Percentiles rank a stretch among this genome's conserved stretches.
Conservation (phyloP, 1,139 yeast genomes). For the Protomyces gravidus region DNA sequence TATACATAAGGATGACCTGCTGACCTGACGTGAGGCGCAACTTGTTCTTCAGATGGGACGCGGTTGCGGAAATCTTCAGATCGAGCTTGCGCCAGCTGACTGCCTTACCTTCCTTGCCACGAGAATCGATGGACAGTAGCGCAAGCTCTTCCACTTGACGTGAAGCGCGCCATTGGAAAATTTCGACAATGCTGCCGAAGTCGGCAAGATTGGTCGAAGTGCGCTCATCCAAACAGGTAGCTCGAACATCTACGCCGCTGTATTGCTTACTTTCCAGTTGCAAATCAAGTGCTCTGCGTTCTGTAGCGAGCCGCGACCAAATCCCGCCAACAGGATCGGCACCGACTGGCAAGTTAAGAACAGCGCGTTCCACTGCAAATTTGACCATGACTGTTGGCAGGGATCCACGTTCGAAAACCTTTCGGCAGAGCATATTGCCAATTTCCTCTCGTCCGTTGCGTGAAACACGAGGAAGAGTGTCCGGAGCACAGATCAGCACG, state of each 20-base stretch:
- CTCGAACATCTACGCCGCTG: slow-evolving; percentile 74
- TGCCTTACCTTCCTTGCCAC: slow-evolving; percentile 49
- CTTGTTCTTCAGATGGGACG: slow-evolving; percentile 52
- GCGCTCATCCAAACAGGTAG: slow-evolving; percentile 67
- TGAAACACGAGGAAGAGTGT: slow-evolving; percentile 74
- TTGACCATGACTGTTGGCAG: slow-evolving; percentile 74
- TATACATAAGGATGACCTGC: slow-evolving; percentile 72
- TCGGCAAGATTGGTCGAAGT: slow-evolving; percentile 70
- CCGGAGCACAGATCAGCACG: slow-evolving; percentile 73
- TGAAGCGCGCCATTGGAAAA: slow-evolving; percentile 72
- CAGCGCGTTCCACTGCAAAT: slow-evolving; percentile 64
- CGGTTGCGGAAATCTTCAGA: slow-evolving; percentile 66
- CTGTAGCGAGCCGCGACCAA: slow-evolving; percentile 72
- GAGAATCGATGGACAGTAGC: slow-evolving; percentile 54
- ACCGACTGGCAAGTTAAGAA: slow-evolving; percentile 69
- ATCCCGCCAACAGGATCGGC: slow-evolving; percentile 70
- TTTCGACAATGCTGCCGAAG: slow-evolving; percentile 65
- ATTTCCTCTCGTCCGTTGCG: slow-evolving; percentile 84
- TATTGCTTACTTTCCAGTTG: slow-evolving; percentile 55
- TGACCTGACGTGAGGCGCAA: slow-evolving; percentile 60
- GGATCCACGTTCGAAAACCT: slow-evolving; percentile 70
- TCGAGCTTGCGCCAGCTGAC: slow-evolving; percentile 86
- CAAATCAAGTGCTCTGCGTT: slow-evolving; percentile 53
- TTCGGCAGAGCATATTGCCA: slow-evolving; percentile 88
- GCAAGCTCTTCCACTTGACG: slow-evolving; percentile 79